Percentiles rank a stretch among this genome's conserved stretches.
These are phyloP conservation scores for Entophlyctis luteolus DNA, from an alignment of 192 early-diverging fungal species.

Conservation along the genomic window DNA sequence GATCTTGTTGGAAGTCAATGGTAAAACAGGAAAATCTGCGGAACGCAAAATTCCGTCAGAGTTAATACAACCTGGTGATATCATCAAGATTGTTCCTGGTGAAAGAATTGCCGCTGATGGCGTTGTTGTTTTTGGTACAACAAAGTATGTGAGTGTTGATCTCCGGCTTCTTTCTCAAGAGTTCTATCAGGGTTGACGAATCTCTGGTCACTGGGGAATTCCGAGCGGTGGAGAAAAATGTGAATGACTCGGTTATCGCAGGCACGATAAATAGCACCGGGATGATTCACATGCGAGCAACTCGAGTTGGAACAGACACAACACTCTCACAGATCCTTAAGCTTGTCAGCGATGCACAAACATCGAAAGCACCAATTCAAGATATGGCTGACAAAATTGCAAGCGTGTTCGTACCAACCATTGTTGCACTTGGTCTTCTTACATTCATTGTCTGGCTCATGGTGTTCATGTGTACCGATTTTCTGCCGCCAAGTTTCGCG, in stretches of 20 bases:
- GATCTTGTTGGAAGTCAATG: slow-evolving; percentile 37
- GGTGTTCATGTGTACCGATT: slow-evolving; percentile 34
- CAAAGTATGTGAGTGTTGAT: slow-evolving; percentile 11
- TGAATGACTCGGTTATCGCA: slow-evolving; percentile 70
- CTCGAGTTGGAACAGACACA: slow-evolving; percentile 85
- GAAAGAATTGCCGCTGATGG: slow-evolving; percentile 94
- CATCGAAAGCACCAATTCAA: slow-evolving; percentile 93
- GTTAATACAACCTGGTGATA: slow-evolving; percentile 79
- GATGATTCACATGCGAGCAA: slow-evolving; percentile 76
- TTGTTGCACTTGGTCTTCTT: slow-evolving; percentile 65
- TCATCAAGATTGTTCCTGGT: slow-evolving; percentile 84
- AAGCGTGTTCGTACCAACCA: slow-evolving; percentile 85
- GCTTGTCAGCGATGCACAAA: slow-evolving; percentile 90
- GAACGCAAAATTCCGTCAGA: slow-evolving; percentile 81
- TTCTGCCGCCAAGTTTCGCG: not conserved
- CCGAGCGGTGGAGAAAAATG: slow-evolving; percentile 67
- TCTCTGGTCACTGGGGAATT: slow-evolving; percentile 95
- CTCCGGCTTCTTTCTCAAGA: not conserved
- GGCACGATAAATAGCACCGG: slow-evolving; percentile 95
- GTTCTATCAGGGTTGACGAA: slow-evolving; percentile 76
- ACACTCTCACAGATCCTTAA: slow-evolving; percentile 88
- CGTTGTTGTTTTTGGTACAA: slow-evolving; percentile 59
- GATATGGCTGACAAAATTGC: slow-evolving; percentile 84
- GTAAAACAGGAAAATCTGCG: slow-evolving; percentile 10
- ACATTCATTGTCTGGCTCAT: slow-evolving; percentile 79